Evolutionary conservation across 2,329 filamentous ascomycete species (phyloP).

Genomic region (Aspergillus sp.): DNA sequence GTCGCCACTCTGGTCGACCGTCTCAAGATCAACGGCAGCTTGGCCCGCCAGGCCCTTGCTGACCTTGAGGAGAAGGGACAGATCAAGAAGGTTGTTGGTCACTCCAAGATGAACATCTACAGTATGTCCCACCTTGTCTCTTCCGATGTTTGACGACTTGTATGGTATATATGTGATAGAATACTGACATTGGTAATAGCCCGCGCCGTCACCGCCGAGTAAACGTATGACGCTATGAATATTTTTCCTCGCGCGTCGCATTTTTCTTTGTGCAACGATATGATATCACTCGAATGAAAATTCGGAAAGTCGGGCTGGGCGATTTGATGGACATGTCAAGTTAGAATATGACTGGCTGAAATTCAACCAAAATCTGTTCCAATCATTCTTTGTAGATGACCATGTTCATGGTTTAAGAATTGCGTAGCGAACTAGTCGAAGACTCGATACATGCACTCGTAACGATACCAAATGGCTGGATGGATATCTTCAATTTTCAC

Average conservation of each 20-base stretch:
- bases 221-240: slow-evolving; percentile 37
- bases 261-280: slow-evolving; percentile 40
- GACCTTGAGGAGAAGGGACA: slow-evolving; percentile 97
- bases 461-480: no score
- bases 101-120: slow-evolving; percentile 99
- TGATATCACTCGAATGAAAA: slow-evolving; percentile 37
- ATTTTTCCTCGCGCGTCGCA: slow-evolving; percentile 40
- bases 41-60: slow-evolving; percentile 83
- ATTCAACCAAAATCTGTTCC: slow-evolving; percentile 28
- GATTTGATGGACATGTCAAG: slow-evolving; percentile 38
- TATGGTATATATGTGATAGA: background rate
- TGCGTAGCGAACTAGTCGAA: no score
- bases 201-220: slow-evolving; percentile 49
- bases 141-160: no score
- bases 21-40: slow-evolving; percentile 99
- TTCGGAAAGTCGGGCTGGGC: slow-evolving; percentile 39
- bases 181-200: slow-evolving; percentile 29
- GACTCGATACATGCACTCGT: no score
- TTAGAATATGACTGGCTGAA: slow-evolving; percentile 33
- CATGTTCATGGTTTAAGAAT: no score
- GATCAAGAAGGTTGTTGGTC: slow-evolving; percentile 96
- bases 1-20: slow-evolving; percentile 98
- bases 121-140: slow-evolving; percentile 39
- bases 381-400: slow-evolving; percentile 17
- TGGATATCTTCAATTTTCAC: no score